A percentile compares a stretch with the other conserved stretches of the same genome.
Conservation (phyloP, 2,329 filamentous ascomycete species). For the Fusarium sp. region DNA sequence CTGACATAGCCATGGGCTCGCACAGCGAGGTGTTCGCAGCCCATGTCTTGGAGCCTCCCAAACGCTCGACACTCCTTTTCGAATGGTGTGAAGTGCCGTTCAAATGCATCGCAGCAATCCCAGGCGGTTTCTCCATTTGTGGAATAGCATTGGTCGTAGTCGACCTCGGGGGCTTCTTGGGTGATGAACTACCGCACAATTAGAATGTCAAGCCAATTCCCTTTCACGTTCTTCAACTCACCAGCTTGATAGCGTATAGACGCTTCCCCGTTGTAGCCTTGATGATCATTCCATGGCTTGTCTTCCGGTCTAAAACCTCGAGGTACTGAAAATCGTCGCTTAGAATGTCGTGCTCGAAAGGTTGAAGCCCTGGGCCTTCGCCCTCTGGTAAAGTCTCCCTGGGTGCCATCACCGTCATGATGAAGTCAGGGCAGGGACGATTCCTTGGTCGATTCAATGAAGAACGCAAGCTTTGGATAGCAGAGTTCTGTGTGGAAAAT, state of each 20-base stretch:
- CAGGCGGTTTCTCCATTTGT: accelerated
- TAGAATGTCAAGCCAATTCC: neutral
- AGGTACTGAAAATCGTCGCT: neutral
- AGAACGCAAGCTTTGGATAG: neutral
- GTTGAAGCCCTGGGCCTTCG: neutral
- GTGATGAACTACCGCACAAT: neutral
- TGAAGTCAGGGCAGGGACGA: neutral
- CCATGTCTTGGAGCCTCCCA: neutral
- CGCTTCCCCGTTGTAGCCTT: neutral
- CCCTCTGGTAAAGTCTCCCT: neutral
- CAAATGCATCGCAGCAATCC: constrained; percentile 2
- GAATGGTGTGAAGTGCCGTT: constrained; percentile 12
- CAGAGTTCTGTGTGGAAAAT: neutral
- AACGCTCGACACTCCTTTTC: constrained; percentile 22
- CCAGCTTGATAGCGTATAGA: constrained; percentile 7
- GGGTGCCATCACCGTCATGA: neutral
- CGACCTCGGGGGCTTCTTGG: too few species aligned
- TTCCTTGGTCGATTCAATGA: neutral
- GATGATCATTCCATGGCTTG: neutral
- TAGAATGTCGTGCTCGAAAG: neutral
- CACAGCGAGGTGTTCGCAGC: constrained; percentile 3
- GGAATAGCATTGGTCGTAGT: neutral
- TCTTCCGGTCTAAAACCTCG: neutral
- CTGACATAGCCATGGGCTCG: constrained; percentile 16
- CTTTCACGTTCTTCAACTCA: neutral